phyloP scores from a whole-genome alignment of 2,329 filamentous ascomycete genomes.

The Sporothrix variecibatus region DNA sequence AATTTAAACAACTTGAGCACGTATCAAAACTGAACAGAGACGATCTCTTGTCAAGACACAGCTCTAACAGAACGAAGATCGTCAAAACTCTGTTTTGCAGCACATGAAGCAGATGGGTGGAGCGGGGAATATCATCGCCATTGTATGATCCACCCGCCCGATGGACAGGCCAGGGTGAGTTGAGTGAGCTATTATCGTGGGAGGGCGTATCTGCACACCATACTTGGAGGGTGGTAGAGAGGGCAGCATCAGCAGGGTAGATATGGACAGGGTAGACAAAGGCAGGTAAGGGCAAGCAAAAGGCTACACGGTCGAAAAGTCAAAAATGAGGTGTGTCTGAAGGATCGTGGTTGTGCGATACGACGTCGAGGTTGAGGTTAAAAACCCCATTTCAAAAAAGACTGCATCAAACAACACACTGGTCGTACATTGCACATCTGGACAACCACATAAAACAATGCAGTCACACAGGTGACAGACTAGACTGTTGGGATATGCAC shows the following conservation, averaged over 20 bases:
- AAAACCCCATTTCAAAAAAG: not conserved
- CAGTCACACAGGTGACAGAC: constrained; percentile 8
- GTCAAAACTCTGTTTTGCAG: not conserved
- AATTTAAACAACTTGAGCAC: not conserved
- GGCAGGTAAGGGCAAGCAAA: not conserved
- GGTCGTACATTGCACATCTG: not conserved
- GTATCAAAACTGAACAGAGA: not conserved
- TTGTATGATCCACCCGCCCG: constrained; percentile 1
- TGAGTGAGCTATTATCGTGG: not conserved
- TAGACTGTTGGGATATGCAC: not conserved
- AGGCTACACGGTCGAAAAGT: not conserved
- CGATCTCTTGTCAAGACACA: not conserved
- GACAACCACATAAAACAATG: constrained; percentile 15
- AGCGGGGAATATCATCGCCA: not conserved
- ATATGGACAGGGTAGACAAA: not conserved
- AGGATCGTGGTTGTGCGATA: not conserved
- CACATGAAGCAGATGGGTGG: not conserved
- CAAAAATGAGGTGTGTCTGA: not conserved
- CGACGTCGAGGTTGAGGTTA: not conserved
- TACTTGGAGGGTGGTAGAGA: not conserved
- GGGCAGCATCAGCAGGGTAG: not conserved
- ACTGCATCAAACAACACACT: not conserved
- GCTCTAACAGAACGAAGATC: not conserved
- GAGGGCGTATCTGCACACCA: constrained; percentile 9
- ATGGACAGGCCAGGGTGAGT: not conserved